Evolutionary conservation across 2,329 filamentous ascomycete species (phyloP).

Genomic region (Colletotrichum zoysiae): DNA sequence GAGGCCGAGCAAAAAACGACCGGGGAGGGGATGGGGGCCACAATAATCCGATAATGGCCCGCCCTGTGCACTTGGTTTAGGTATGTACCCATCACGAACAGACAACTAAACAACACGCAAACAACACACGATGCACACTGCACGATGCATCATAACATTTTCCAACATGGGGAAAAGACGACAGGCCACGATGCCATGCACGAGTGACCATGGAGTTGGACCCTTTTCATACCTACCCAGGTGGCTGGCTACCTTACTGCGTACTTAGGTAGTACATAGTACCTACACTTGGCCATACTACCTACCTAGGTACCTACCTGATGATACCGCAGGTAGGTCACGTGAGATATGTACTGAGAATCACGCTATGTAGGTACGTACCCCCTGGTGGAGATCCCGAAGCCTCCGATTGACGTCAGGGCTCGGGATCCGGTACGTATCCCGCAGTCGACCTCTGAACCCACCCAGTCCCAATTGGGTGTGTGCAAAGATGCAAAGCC

Average conservation of each 20-base stretch:
- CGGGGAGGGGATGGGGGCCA: not conserved
- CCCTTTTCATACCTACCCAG: slow-evolving; percentile 11
- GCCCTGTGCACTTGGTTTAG: too few species aligned
- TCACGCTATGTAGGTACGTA: not conserved
- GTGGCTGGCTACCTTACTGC: too few species aligned
- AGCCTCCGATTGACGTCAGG: slow-evolving; percentile 42
- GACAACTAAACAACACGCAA: too few species aligned
- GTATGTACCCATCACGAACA: too few species aligned
- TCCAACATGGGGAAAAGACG: not conserved
- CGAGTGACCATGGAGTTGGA: slow-evolving; percentile 11
- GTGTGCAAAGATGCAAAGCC: not conserved
- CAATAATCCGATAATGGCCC: slow-evolving; percentile 2
- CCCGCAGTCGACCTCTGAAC: not conserved
- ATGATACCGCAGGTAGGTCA: too few species aligned
- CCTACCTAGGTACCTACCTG: too few species aligned
- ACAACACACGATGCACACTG: too few species aligned
- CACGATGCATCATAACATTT: too few species aligned
- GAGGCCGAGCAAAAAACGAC: slow-evolving; percentile 2
- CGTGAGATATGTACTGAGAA: not conserved
- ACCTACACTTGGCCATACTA: too few species aligned
- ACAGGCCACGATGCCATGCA: slow-evolving; percentile 18
- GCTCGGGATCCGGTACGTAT: not conserved
- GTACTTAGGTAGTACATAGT: too few species aligned
- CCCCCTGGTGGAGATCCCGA: slow-evolving; percentile 37
- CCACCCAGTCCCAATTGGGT: too few species aligned